A percentile compares a stretch with the other conserved stretches of the same genome.
Conservation (phyloP, 306 rosid species). For the Datisca glomerata region DNA sequence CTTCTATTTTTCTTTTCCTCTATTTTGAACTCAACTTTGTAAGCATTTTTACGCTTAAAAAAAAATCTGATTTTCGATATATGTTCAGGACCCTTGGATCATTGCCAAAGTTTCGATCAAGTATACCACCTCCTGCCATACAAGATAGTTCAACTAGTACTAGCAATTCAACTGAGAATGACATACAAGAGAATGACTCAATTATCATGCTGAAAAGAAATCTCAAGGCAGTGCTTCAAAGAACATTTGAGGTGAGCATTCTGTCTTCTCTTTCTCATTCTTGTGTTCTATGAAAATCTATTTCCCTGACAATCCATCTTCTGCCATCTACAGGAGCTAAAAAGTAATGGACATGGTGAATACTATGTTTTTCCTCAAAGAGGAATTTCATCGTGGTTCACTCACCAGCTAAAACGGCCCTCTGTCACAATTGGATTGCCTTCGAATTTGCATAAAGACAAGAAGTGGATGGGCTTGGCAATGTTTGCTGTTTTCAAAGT, state of each 20-base stretch:
- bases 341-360: not conserved
- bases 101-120: conserved; percentile 2
- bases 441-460: conserved; percentile 9
- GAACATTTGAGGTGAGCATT: conserved; percentile 5
- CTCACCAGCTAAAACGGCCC: conserved; percentile 4
- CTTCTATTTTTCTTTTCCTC: not conserved
- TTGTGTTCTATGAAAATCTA: not conserved
- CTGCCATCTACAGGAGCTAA: not conserved
- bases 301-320: not conserved
- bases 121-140: not conserved
- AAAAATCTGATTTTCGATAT: not conserved
- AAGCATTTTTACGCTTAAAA: not conserved
- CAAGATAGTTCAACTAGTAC: conserved; percentile 1
- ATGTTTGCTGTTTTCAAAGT: conserved; percentile 4
- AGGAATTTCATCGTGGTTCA: conserved; percentile 3
- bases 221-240: not conserved
- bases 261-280: not conserved
- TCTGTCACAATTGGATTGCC: conserved; percentile 2
- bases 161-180: not conserved
- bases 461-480: conserved; percentile 8
- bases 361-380: conserved; percentile 1
- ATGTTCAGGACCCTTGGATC: conserved; percentile 5
- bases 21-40: not conserved
- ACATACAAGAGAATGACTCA: not conserved
- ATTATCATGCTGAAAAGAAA: not conserved